Conservation (phyloP, 2,329 filamentous ascomycete genomes). For the Aureobasidium lini region DNA sequence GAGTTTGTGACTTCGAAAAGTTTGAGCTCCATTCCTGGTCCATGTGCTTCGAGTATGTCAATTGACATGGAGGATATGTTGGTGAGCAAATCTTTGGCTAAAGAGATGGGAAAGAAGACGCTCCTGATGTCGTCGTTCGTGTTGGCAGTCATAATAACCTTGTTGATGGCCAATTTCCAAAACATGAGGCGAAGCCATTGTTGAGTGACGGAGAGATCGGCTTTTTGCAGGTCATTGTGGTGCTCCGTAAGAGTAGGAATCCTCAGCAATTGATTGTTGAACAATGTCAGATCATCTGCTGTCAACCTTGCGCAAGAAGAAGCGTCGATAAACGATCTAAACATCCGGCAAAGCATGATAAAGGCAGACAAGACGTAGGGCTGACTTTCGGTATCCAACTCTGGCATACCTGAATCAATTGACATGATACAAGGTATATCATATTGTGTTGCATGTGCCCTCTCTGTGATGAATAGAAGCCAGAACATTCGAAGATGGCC, state of each 20-base stretch:
- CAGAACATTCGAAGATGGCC: slow-evolving; percentile 14
- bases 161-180: slow-evolving; percentile 17
- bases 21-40: slow-evolving; percentile 1
- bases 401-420: slow-evolving; percentile 8
- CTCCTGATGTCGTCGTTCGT: slow-evolving; percentile 1
- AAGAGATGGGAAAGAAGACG: neutral
- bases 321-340: neutral
- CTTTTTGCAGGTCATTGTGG: slow-evolving; percentile 16
- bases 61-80: neutral
- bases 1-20: slow-evolving; percentile 6
- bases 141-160: slow-evolving; percentile 13
- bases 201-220: slow-evolving; percentile 17
- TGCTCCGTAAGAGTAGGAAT: slow-evolving; percentile 1
- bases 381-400: neutral
- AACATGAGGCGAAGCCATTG: slow-evolving; percentile 19
- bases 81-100: neutral
- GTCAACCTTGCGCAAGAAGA: neutral
- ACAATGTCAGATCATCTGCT: neutral
- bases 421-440: slow-evolving; percentile 15
- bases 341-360: slow-evolving; percentile 18
- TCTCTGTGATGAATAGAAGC: slow-evolving; percentile 19
- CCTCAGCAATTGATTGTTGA: slow-evolving; percentile 9
- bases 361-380: slow-evolving; percentile 11
- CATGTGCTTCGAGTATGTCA: neutral
- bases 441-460: slow-evolving; percentile 11